phyloP scores from a whole-genome alignment of 345 rosid species.

The Raphanus sativus region DNA sequence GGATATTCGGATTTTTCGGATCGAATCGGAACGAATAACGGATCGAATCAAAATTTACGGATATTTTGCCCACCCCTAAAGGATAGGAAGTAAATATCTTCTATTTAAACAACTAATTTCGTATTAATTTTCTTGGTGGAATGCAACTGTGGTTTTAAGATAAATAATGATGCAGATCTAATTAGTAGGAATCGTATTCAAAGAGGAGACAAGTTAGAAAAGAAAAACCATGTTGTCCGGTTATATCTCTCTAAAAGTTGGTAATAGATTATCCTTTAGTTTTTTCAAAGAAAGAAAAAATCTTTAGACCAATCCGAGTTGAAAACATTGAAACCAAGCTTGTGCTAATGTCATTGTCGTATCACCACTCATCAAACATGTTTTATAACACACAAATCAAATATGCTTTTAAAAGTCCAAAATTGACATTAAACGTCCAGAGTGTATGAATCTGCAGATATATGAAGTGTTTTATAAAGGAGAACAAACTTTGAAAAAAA shows the following conservation, averaged over 20 bases:
- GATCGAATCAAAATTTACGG: too few species aligned
- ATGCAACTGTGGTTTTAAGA: neutral
- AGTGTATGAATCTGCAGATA: neutral
- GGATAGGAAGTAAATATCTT: neutral
- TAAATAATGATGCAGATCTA: neutral
- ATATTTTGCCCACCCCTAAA: too few species aligned
- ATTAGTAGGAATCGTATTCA: slow-evolving; percentile 9
- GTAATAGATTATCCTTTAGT: neutral
- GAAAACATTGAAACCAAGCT: neutral
- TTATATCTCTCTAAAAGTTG: neutral
- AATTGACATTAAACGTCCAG: neutral
- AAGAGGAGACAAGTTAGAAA: slow-evolving; percentile 8
- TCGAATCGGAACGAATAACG: too few species aligned
- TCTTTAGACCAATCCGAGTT: neutral
- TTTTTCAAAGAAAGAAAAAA: too few species aligned
- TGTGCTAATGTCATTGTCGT: neutral
- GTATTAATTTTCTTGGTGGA: neutral
- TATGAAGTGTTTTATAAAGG: neutral
- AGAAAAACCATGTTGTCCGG: slow-evolving; percentile 14
- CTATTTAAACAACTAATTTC: neutral
- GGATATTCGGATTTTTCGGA: too few species aligned
- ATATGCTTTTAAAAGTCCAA: neutral
- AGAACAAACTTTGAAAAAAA: neutral
- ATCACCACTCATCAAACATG: neutral
- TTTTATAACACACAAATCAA: neutral